A percentile compares a stretch with the other conserved stretches of the same genome.
Conservation (phyloP, 2,329 filamentous ascomycete genomes). For the Colletotrichum sp. region DNA sequence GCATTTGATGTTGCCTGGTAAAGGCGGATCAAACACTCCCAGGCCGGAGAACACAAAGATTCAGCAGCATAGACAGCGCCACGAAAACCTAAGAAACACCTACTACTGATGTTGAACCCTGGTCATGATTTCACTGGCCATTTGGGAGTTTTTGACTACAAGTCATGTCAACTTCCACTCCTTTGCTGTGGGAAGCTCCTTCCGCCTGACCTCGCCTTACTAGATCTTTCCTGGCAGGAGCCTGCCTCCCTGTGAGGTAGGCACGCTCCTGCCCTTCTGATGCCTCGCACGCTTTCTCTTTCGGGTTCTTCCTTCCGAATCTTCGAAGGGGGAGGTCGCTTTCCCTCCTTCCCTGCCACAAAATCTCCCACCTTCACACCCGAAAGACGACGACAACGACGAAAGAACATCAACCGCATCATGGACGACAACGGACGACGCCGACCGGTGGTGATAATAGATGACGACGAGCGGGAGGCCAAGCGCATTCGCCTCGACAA, state of each 20-base stretch:
- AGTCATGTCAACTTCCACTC: fast-evolving
- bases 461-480: background rate
- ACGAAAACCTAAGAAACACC: fast-evolving
- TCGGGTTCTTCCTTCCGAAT: background rate
- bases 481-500: background rate
- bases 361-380: background rate
- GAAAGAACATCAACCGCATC: background rate
- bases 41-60: background rate
- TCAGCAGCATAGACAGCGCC: background rate
- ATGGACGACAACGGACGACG: background rate
- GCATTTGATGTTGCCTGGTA: fast-evolving
- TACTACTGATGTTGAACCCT: background rate
- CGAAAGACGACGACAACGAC: background rate
- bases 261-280: background rate
- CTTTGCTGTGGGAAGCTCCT: background rate
- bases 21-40: fast-evolving
- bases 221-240: fast-evolving
- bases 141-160: background rate
- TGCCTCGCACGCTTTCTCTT: fast-evolving
- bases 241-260: background rate
- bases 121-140: background rate
- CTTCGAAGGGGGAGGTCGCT: background rate
- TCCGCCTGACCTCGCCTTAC: fast-evolving
- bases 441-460: background rate
- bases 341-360: background rate